A percentile compares a stretch with the other conserved stretches of the same genome.
These are phyloP conservation scores for Taxillus chinensis DNA, from an alignment of 164 flowering plant genomes.

Conservation along the genomic window DNA sequence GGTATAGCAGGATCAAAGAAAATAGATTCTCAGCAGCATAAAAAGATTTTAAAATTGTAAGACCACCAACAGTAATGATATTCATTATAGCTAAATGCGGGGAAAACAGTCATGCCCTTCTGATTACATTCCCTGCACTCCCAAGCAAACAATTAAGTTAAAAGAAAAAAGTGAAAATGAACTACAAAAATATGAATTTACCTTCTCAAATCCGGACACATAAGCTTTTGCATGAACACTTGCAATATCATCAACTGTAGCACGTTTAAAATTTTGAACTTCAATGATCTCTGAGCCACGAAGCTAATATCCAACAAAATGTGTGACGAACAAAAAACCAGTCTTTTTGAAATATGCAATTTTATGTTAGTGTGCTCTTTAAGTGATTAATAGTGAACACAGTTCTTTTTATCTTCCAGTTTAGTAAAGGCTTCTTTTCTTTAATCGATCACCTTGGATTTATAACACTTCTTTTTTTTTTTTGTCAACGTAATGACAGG, in stretches of 20 bases:
- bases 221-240: constrained; percentile 72
- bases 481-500: no score
- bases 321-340: neutral
- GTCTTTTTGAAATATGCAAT: neutral
- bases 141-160: neutral
- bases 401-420: no score
- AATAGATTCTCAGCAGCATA: no score
- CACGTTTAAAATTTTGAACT: constrained; percentile 54
- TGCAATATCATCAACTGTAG: constrained; percentile 63
- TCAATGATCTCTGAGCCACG: constrained; percentile 59
- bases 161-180: constrained; percentile 1
- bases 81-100: no score
- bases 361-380: neutral
- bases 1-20: no score
- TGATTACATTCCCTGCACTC: neutral
- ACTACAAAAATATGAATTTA: constrained; percentile 11
- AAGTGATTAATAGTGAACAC: no score
- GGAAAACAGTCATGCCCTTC: no score
- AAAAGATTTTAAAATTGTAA: no score
- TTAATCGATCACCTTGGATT: no score
- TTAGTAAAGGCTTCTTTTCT: no score
- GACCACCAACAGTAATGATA: no score
- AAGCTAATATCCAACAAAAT: constrained; percentile 25
- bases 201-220: constrained; percentile 85
- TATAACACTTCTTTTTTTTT: no score